Conservation (phyloP, 202 grass and related monocot genomes). For the Panicum virgatum region DNA sequence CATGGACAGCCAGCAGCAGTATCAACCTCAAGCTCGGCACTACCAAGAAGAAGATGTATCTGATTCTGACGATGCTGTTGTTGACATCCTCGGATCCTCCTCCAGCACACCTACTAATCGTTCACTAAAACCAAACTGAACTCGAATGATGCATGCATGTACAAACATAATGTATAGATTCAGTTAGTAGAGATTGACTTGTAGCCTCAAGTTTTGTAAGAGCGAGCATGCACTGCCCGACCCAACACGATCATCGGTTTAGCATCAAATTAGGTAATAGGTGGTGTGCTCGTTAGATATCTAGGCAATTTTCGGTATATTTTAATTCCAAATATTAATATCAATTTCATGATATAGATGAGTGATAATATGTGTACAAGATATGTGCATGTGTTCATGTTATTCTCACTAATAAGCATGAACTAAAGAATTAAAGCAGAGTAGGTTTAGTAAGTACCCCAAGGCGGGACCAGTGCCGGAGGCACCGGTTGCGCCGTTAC, state of each 20-base stretch:
- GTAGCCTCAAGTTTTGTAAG: background rate
- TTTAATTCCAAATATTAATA: too few species aligned
- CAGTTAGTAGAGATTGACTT: background rate
- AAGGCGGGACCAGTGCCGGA: too few species aligned
- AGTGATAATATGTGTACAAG: too few species aligned
- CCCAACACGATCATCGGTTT: background rate
- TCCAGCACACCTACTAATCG: background rate
- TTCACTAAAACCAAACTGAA: background rate
- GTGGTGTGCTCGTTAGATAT: too few species aligned
- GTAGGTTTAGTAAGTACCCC: too few species aligned
- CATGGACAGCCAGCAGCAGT: background rate
- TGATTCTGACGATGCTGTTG: background rate
- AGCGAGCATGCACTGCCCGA: background rate
- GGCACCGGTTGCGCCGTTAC: too few species aligned
- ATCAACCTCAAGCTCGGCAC: background rate
- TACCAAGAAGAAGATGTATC: background rate
- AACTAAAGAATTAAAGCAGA: too few species aligned
- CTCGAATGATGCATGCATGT: background rate
- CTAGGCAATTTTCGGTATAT: too few species aligned
- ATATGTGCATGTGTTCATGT: too few species aligned
- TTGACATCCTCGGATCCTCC: slow-evolving; percentile 7
- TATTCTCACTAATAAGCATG: too few species aligned
- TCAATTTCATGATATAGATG: too few species aligned
- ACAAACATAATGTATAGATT: background rate
- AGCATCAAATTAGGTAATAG: background rate